phyloP scores from a whole-genome alignment of 176 grass and related monocot genomes.

The Rhynchospora tenuis region DNA sequence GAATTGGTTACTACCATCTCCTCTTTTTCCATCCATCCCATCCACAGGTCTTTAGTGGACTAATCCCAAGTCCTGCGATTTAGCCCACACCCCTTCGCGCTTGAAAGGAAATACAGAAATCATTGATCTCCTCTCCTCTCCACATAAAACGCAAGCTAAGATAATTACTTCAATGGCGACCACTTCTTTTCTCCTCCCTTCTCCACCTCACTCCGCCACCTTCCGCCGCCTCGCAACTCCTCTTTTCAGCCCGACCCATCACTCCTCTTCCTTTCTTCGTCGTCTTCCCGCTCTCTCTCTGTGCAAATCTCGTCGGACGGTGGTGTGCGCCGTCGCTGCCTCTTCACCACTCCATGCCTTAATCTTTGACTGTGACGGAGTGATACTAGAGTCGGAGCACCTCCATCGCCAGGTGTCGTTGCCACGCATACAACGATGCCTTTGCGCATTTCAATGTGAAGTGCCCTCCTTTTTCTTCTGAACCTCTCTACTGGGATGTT shows the following conservation, averaged over 20 bases:
- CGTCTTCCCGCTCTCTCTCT: neutral
- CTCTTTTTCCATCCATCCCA: no score
- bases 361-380: slow-evolving; percentile 95
- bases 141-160: slow-evolving; percentile 11
- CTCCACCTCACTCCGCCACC: slow-evolving; percentile 2
- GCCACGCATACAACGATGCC: slow-evolving; percentile 94
- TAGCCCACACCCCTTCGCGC: no score
- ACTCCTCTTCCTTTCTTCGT: neutral
- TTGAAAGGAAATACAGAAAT: no score
- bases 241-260: neutral
- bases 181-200: slow-evolving; percentile 31
- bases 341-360: slow-evolving; percentile 55
- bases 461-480: slow-evolving; percentile 38
- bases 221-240: neutral
- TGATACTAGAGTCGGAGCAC: slow-evolving; percentile 93
- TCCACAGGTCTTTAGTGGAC: no score
- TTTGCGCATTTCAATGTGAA: slow-evolving; percentile 72
- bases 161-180: slow-evolving; percentile 41
- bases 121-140: neutral
- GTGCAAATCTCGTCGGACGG: slow-evolving; percentile 8
- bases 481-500: slow-evolving; percentile 52
- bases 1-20: no score
- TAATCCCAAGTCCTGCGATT: no score
- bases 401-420: slow-evolving; percentile 90
- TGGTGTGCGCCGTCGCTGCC: slow-evolving; percentile 32